Conservation (phyloP, 169 alveolate species). For the Theileria sp. region DNA sequence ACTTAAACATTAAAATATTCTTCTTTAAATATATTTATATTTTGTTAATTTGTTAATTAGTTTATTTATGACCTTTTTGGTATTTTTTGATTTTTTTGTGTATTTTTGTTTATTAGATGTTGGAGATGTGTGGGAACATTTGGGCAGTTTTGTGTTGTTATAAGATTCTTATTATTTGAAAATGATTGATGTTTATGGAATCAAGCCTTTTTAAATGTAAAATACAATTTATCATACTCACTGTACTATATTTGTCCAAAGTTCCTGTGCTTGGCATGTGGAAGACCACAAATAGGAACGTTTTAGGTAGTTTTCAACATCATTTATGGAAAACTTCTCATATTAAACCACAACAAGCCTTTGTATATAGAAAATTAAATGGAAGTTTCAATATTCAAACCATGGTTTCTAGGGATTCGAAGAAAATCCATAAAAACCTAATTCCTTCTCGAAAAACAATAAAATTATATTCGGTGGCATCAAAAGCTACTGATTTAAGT, state of each 20-base stretch:
- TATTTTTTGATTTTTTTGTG: too few species aligned
- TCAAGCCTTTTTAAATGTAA: not conserved
- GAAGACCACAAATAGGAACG: conserved; percentile 7
- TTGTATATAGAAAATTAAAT: not conserved
- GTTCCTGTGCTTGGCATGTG: conserved; percentile 19
- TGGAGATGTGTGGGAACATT: not conserved
- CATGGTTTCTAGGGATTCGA: not conserved
- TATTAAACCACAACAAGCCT: not conserved
- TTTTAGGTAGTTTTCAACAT: not conserved
- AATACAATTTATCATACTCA: not conserved
- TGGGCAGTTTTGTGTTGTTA: not conserved
- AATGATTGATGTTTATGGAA: conserved; percentile 14
- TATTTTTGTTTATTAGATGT: not conserved
- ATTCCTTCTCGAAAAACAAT: not conserved
- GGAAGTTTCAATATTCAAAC: not conserved
- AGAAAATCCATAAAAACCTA: not conserved
- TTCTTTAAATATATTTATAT: too few species aligned
- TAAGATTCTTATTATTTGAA: not conserved
- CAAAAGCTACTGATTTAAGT: not conserved
- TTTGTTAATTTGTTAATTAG: too few species aligned
- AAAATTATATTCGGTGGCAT: not conserved
- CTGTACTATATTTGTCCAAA: conserved; percentile 13
- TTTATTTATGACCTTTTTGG: too few species aligned
- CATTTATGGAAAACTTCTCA: not conserved
- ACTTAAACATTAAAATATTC: not conserved